Percentiles rank a stretch among this genome's conserved stretches.
Evolutionary conservation across 352 stramenopile species (phyloP).

Genomic region (Pythium scleroteichum): DNA sequence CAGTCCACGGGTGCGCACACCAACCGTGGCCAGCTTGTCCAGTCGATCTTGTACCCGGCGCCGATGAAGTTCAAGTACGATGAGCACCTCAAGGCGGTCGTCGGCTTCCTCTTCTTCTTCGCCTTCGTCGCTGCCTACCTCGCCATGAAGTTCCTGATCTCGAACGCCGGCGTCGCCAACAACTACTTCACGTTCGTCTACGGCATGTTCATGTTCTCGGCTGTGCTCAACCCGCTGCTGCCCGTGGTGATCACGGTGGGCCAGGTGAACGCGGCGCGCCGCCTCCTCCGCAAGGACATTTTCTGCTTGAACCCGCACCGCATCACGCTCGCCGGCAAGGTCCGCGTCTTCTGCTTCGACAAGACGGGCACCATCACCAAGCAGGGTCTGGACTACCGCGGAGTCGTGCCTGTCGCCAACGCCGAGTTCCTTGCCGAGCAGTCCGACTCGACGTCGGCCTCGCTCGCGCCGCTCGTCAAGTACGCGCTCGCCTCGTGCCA

Average conservation of each 20-base stretch:
- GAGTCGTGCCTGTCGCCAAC: constrained; percentile 18
- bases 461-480: constrained; percentile 36
- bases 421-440: constrained; percentile 17
- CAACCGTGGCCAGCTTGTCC: constrained; percentile 54
- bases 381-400: constrained; percentile 60
- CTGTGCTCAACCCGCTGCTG: constrained; percentile 53
- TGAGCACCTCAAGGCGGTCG: constrained; percentile 52
- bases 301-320: constrained; percentile 51
- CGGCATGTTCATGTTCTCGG: constrained; percentile 41
- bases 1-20: constrained; percentile 58
- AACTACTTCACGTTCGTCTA: constrained; percentile 33
- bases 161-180: constrained; percentile 38
- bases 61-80: constrained; percentile 77
- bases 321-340: constrained; percentile 66
- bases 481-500: constrained; percentile 83
- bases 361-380: constrained; percentile 79
- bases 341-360: constrained; percentile 67
- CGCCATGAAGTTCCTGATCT: constrained; percentile 34
- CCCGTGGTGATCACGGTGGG: constrained; percentile 62
- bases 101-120: constrained; percentile 50
- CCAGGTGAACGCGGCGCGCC: constrained; percentile 51
- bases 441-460: constrained; percentile 19
- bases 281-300: constrained; percentile 48
- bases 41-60: constrained; percentile 58
- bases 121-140: constrained; percentile 41